Evolutionary conservation across 1,139 yeast genomes (phyloP).

Genomic region (Sugiyamaella sp.): DNA sequence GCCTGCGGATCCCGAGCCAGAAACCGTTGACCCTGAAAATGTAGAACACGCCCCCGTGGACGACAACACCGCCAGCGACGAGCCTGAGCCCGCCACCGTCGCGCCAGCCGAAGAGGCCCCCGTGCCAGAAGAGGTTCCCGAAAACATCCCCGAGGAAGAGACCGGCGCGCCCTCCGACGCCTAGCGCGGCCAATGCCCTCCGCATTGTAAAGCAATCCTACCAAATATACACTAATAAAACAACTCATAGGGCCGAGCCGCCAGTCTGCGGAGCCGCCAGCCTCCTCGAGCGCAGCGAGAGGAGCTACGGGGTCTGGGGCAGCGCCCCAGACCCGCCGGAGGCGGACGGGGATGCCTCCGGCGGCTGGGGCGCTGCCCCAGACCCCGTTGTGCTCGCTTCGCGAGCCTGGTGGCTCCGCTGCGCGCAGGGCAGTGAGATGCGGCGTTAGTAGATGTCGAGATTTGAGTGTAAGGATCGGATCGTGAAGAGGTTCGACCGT

Average conservation of each 20-base stretch:
- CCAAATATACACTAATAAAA: not conserved
- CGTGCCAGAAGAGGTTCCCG: not conserved
- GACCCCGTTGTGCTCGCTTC: no score
- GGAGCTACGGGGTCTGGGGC: not conserved
- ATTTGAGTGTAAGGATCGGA: not conserved
- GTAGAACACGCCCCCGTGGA: no score
- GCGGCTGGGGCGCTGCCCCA: no score
- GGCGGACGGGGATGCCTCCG: no score
- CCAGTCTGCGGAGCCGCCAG: not conserved
- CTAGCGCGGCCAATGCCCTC: no score
- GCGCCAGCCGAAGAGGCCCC: not conserved
- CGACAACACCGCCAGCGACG: no score
- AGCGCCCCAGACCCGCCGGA: not conserved
- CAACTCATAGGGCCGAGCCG: not conserved
- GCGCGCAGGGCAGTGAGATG: no score
- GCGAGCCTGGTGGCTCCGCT: no score
- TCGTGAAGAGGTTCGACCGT: no score
- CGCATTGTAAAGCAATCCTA: not conserved
- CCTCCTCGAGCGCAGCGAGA: not conserved
- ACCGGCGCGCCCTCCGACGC: not conserved
- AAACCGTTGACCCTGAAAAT: slow-evolving; percentile 3
- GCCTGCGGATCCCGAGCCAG: not conserved
- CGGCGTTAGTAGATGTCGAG: no score
- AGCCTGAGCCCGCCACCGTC: no score
- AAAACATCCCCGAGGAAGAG: not conserved